Evolutionary conservation across 352 stramenopile genomes (phyloP).

Genomic region (Pythium sp.): DNA sequence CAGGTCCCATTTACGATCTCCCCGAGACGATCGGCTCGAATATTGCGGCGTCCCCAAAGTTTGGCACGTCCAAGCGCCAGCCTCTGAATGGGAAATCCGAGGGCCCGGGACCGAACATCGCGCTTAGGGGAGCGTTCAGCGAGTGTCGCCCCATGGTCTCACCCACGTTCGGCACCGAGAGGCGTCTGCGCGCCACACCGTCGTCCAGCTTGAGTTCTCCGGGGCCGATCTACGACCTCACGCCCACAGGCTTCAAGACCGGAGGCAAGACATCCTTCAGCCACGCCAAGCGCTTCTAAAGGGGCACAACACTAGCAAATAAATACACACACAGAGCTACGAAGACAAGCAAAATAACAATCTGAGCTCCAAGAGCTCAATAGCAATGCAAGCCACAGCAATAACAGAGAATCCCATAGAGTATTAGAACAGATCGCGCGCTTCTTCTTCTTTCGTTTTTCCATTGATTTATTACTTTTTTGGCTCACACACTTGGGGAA

Average conservation of each 20-base stretch:
- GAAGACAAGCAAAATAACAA: background rate
- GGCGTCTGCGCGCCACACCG: constrained; percentile 31
- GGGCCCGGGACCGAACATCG: constrained; percentile 59
- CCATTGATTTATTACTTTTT: constrained; percentile 19
- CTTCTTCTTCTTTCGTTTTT: constrained; percentile 7
- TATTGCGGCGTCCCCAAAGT: constrained; percentile 40
- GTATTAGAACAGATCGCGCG: background rate
- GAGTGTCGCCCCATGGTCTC: constrained; percentile 43
- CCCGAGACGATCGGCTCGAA: constrained; percentile 38
- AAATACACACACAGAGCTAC: background rate
- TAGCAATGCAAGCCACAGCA: background rate
- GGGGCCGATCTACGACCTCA: constrained; percentile 72
- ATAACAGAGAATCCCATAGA: background rate
- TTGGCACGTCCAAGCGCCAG: constrained; percentile 54
- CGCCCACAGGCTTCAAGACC: constrained; percentile 57
- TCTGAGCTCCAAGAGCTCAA: background rate
- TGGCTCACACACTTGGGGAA: constrained; percentile 8
- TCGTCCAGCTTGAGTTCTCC: constrained; percentile 31
- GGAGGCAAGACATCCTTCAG: constrained; percentile 55
- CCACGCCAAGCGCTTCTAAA: constrained; percentile 60
- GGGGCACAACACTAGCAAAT: background rate
- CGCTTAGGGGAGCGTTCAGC: constrained; percentile 54
- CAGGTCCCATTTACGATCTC: constrained; percentile 76
- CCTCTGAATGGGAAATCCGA: constrained; percentile 55
- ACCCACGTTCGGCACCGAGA: constrained; percentile 73